Evolutionary conservation across 1,139 yeast species (phyloP).

Genomic region (Kurtzmaniella natalensis): DNA sequence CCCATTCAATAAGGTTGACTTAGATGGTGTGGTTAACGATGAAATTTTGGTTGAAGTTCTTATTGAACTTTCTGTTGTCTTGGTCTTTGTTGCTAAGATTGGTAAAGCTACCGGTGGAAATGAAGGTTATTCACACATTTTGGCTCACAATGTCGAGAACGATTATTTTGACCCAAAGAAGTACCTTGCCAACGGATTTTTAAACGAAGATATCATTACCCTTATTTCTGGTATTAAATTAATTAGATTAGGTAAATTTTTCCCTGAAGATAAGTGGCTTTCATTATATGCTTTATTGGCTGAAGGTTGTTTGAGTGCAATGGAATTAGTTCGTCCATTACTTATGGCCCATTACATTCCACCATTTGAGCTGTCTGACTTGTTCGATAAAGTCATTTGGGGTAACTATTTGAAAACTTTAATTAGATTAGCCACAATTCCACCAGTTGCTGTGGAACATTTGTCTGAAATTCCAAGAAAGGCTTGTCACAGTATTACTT

Average conservation of each 20-base stretch:
- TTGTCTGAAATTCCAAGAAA: slow-evolving; percentile 69
- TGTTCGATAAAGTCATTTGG: slow-evolving; percentile 57
- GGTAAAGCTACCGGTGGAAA: slow-evolving; percentile 45
- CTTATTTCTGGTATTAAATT: slow-evolving; percentile 53
- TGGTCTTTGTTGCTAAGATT: slow-evolving; percentile 53
- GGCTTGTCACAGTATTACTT: slow-evolving; percentile 63
- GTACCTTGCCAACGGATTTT: slow-evolving; percentile 33
- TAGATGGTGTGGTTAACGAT: slow-evolving; percentile 73
- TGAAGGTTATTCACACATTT: slow-evolving; percentile 34
- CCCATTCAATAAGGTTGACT: slow-evolving; percentile 63
- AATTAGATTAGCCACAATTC: slow-evolving; percentile 48
- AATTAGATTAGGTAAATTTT: slow-evolving; percentile 54
- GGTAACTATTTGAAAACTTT: slow-evolving; percentile 59
- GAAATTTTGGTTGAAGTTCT: slow-evolving; percentile 69
- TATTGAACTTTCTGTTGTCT: slow-evolving; percentile 61
- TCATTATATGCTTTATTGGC: slow-evolving; percentile 61
- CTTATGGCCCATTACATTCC: slow-evolving; percentile 55
- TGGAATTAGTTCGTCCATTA: slow-evolving; percentile 55
- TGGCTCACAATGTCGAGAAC: slow-evolving; percentile 20
- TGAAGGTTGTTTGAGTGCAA: slow-evolving; percentile 54
- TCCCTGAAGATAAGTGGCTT: slow-evolving; percentile 66
- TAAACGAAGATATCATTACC: slow-evolving; percentile 42
- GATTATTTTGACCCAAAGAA: slow-evolving; percentile 32
- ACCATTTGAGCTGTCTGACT: slow-evolving; percentile 41
- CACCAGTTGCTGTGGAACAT: slow-evolving; percentile 60